phyloP scores from a whole-genome alignment of 2,329 filamentous ascomycete species.

The Alternaria novae-zelandiae region DNA sequence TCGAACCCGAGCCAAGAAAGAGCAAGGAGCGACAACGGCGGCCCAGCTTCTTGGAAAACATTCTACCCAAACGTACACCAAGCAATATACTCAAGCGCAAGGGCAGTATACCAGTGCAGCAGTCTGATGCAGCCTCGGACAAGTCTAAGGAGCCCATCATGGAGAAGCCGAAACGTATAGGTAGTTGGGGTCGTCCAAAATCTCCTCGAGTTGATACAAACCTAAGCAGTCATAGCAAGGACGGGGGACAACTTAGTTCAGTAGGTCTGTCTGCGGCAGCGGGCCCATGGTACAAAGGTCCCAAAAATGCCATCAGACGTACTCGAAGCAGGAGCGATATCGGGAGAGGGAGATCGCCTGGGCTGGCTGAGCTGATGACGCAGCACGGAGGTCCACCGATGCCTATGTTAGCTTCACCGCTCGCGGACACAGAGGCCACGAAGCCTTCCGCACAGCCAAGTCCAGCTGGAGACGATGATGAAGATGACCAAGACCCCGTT shows the following conservation, averaged over 20 bases:
- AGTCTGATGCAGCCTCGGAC: conserved; percentile 29
- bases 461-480: conserved; percentile 47
- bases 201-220: conserved; percentile 50
- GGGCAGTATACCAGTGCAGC: conserved; percentile 43
- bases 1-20: conserved; percentile 56
- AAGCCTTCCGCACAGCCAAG: conserved; percentile 42
- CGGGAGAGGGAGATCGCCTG: conserved; percentile 46
- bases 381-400: conserved; percentile 65
- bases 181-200: conserved; percentile 51
- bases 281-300: conserved; percentile 45
- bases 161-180: conserved; percentile 48
- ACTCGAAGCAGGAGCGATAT: conserved; percentile 66
- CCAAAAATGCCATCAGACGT: conserved; percentile 56
- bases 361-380: conserved; percentile 62
- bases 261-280: conserved; percentile 41
- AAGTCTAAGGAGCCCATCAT: conserved; percentile 41
- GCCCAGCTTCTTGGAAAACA: conserved; percentile 60
- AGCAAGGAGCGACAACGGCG: conserved; percentile 53
- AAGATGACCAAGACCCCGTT: conserved; percentile 61
- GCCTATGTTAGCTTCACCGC: conserved; percentile 59
- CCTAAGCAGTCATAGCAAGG: conserved; percentile 54
- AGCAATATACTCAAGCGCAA: conserved; percentile 58
- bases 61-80: conserved; percentile 51
- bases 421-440: conserved; percentile 45
- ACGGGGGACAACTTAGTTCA: conserved; percentile 61